These are phyloP conservation scores for Chalara sp. DNA, from an alignment of 2,329 filamentous ascomycete species.

Conservation along the genomic window DNA sequence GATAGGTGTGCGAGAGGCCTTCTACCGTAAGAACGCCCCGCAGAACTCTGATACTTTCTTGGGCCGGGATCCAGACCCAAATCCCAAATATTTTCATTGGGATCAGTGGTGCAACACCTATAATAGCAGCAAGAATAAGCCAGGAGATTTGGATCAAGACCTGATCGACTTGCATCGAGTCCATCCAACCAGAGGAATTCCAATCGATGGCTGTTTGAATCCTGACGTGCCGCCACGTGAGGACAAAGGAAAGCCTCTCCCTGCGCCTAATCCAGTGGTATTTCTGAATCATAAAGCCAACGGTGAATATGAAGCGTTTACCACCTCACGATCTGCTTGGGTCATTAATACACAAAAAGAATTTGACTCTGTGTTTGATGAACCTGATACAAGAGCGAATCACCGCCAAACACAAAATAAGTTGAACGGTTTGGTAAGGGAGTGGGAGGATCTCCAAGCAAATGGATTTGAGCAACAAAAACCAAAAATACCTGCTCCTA, in stretches of 20 bases:
- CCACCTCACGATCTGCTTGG: conserved; percentile 8
- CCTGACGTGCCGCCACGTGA: not conserved
- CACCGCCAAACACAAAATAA: not conserved
- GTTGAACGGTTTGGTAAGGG: not conserved
- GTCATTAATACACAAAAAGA: not conserved
- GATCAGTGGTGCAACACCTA: conserved; percentile 17
- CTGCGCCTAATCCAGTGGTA: not conserved
- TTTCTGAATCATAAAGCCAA: not conserved
- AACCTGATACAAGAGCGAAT: not conserved
- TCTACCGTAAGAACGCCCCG: conserved; percentile 14
- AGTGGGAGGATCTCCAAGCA: not conserved
- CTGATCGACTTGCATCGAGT: conserved; percentile 1
- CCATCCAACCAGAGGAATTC: conserved; percentile 16
- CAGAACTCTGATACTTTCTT: conserved; percentile 16
- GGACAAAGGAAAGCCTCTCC: not conserved
- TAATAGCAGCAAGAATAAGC: not conserved
- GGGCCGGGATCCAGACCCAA: conserved; percentile 19
- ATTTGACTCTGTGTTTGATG: not conserved
- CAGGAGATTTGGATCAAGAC: not conserved
- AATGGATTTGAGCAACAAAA: not conserved
- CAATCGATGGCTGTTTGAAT: conserved; percentile 4
- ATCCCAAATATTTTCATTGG: conserved; percentile 21
- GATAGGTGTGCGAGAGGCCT: conserved; percentile 23
- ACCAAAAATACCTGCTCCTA: not conserved
- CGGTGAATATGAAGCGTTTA: not conserved